Evolutionary conservation across 2,329 filamentous ascomycete species (phyloP), one percentile per base, ranked within the genome.

Genomic region (Monosporascus sp.): DNA sequence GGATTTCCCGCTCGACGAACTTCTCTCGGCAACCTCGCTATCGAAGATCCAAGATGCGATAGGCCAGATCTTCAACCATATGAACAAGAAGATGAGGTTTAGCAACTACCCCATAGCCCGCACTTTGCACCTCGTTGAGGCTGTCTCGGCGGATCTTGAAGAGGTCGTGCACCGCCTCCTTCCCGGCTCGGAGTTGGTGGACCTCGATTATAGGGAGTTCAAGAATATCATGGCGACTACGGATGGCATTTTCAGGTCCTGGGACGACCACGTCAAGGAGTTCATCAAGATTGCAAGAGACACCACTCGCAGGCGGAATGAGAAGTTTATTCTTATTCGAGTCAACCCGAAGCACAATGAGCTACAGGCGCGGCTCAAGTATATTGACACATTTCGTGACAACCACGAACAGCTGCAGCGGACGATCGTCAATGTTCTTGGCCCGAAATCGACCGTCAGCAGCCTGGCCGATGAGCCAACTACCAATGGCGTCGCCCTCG

Each of bases 241-340:
- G 22, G 88, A 93, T 53, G 82, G 84, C 18, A 92, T 99, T 56
- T 99, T 95, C 80, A 82, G 82, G 41, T 87, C 88, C 9, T 99
- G 94, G 94, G 94, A 99, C 63, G 91, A 96, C 51, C 91, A 93
- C 64, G 81, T 96, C 67, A 97, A 97, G 70, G 94, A 97, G 63
- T 99, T 99, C 67, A 97, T 93, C 17, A 96, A 97, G 62, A 90
- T 97, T 58, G 93, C 94, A 37, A 89, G 94, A 73, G 95, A 99
- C 66, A 91, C 96, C 7, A 97, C 91, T 3, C 84, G 93, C 59
- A 88, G 92, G 63, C 85, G 94, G 62, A 95, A 96, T 65, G 95
- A 97, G 71, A 96, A 96, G 70, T 99, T 99, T 70, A 97, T 99
- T 59, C 92, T 93, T 5, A 97, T 99, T 77, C 97, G 97, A 75